A percentile compares a stretch with the other conserved stretches of the same genome.
phyloP scores from a whole-genome alignment of 2,329 filamentous ascomycete species.

The Biscogniauxia sp. region DNA sequence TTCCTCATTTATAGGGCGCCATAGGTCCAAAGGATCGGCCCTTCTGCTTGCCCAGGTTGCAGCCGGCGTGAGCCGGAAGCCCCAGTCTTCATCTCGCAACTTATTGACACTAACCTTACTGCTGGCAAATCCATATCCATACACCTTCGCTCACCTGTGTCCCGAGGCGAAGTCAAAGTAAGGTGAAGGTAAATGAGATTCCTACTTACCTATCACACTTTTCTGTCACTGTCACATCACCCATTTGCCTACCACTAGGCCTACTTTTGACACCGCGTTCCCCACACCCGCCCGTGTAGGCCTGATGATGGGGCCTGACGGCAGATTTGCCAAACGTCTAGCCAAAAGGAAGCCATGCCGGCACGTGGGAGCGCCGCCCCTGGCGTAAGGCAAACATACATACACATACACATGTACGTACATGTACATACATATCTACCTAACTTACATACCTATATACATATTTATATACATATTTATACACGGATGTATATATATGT shows the following conservation, averaged over 20 bases:
- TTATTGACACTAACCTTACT: not conserved
- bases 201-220: not conserved
- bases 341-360: not conserved
- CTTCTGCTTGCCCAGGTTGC: not conserved
- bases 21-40: not conserved
- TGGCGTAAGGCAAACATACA: not conserved
- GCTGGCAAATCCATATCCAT: not conserved
- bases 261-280: not conserved
- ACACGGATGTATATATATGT: not conserved
- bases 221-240: not conserved
- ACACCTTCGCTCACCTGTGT: not conserved
- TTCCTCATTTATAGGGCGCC: not conserved
- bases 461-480: too few species aligned
- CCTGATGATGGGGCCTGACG: not conserved
- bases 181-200: not conserved
- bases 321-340: not conserved
- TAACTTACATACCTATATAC: too few species aligned
- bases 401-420: too few species aligned
- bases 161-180: not conserved
- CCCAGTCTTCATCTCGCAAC: not conserved
- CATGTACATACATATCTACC: too few species aligned
- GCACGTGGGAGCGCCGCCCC: not conserved
- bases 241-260: not conserved
- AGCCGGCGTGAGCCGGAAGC: not conserved
- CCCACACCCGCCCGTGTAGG: not conserved